Evolutionary conservation across 192 early-diverging fungal genomes (phyloP).

Genomic region (Coemansia sp.): DNA sequence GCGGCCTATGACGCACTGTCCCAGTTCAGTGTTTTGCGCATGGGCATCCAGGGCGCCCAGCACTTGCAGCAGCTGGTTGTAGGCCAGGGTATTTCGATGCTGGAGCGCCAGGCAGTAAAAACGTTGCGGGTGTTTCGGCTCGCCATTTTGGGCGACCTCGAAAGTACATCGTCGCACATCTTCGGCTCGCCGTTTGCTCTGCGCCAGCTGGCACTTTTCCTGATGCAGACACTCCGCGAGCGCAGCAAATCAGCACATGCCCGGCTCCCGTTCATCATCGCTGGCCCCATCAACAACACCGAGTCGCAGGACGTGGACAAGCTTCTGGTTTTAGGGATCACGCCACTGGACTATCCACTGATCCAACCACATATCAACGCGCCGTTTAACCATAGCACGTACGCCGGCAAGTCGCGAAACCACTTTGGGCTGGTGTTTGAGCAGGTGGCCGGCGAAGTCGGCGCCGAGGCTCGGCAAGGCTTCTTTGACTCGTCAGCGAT

Average conservation of each 20-base stretch:
- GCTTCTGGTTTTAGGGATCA: constrained; percentile 69
- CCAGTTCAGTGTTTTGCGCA: constrained; percentile 28
- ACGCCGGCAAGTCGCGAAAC: constrained; percentile 53
- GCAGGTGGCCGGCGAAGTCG: constrained; percentile 62
- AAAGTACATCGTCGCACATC: constrained; percentile 19
- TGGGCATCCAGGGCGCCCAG: constrained; percentile 71
- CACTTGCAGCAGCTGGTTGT: constrained; percentile 72
- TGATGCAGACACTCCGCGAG: constrained; percentile 63
- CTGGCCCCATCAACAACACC: constrained; percentile 54
- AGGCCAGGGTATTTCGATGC: constrained; percentile 69
- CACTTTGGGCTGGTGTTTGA: constrained; percentile 81
- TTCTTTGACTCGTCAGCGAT: constrained; percentile 82
- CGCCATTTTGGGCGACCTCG: constrained; percentile 61
- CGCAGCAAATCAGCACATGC: constrained; percentile 18
- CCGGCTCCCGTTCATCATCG: constrained; percentile 72
- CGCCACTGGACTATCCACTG: constrained; percentile 46
- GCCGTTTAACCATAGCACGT: constrained; percentile 35
- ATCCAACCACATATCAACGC: constrained; percentile 50
- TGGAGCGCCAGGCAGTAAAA: constrained; percentile 76
- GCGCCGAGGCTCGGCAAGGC: constrained; percentile 63
- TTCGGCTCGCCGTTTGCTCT: constrained; percentile 63
- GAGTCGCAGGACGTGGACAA: constrained; percentile 44
- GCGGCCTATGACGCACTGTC: constrained; percentile 81
- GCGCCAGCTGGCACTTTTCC: constrained; percentile 73
- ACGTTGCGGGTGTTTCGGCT: constrained; percentile 71